These are phyloP conservation scores for Podosphaera leucotricha DNA, from an alignment of 2,329 filamentous ascomycete species.

Conservation along the genomic window DNA sequence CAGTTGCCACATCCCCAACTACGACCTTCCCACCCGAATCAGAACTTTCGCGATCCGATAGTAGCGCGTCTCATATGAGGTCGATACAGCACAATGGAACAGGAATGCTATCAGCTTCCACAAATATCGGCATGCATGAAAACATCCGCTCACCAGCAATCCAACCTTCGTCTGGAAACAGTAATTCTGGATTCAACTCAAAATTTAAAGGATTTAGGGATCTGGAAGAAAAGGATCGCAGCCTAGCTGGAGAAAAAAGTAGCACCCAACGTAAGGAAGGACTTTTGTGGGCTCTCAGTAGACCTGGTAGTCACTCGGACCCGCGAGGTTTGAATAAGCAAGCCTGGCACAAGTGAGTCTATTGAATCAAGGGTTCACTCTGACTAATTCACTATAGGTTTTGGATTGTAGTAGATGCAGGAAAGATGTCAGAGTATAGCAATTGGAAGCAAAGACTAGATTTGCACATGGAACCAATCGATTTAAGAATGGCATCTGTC, in stretches of 20 bases:
- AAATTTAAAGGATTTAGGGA: conserved; percentile 86
- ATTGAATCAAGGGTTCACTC: neutral
- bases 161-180: conserved; percentile 23
- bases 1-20: conserved; percentile 10
- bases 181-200: conserved; percentile 24
- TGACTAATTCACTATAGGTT: conserved; percentile 35
- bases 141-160: conserved; percentile 32
- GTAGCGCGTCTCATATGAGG: conserved; percentile 37
- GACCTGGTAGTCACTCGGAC: conserved; percentile 83
- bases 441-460: conserved; percentile 98
- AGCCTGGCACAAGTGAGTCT: conserved; percentile 86
- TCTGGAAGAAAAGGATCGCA: conserved; percentile 60
- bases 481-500: conserved; percentile 88
- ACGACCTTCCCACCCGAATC: conserved; percentile 32
- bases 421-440: conserved; percentile 90
- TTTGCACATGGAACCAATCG: conserved; percentile 93
- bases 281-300: conserved; percentile 77
- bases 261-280: conserved; percentile 72
- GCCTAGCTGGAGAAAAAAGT: conserved; percentile 30
- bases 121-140: conserved; percentile 17
- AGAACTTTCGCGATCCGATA: conserved; percentile 50
- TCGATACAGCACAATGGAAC: neutral
- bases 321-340: conserved; percentile 90
- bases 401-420: conserved; percentile 95
- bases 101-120: conserved; percentile 25